Conservation (phyloP, 441 rosid species). For the Adansonia madagascariensis region DNA sequence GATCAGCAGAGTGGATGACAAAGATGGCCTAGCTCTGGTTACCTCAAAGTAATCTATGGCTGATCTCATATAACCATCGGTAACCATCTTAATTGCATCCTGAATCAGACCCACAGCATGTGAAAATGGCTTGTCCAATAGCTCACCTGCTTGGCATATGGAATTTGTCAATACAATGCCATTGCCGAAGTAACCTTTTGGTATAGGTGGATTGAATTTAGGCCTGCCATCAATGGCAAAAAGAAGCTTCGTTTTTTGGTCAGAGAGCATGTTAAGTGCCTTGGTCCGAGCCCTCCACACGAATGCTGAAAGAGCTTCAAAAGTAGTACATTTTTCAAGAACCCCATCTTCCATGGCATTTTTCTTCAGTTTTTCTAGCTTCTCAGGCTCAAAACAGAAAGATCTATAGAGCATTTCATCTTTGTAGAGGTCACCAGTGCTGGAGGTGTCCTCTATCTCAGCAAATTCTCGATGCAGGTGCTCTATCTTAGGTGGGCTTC, state of each 20-base stretch:
- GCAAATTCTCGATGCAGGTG: slow-evolving; percentile 39
- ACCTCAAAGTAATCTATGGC: slow-evolving; percentile 83
- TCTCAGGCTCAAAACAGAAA: slow-evolving; percentile 72
- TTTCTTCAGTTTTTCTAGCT: slow-evolving; percentile 59
- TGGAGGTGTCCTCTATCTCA: slow-evolving; percentile 36
- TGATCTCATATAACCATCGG: slow-evolving; percentile 78
- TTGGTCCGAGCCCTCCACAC: slow-evolving; percentile 82
- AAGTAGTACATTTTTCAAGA: slow-evolving; percentile 62
- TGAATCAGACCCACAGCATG: slow-evolving; percentile 60
- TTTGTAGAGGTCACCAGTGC: slow-evolving; percentile 49
- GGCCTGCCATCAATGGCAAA: slow-evolving; percentile 78
- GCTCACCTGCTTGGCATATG: background rate
- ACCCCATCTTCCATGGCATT: slow-evolving; percentile 56
- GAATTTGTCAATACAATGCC: slow-evolving; percentile 28
- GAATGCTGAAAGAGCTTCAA: slow-evolving; percentile 73
- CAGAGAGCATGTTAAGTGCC: slow-evolving; percentile 57
- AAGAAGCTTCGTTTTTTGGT: slow-evolving; percentile 74
- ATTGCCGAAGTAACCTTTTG: slow-evolving; percentile 82
- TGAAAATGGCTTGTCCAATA: slow-evolving; percentile 44
- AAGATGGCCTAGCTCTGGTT: slow-evolving; percentile 77
- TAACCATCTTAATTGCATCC: slow-evolving; percentile 71
- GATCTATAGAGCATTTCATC: slow-evolving; percentile 65
- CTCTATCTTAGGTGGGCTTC: slow-evolving; percentile 64
- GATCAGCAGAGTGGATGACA: slow-evolving; percentile 68
- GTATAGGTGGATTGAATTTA: slow-evolving; percentile 70